Percentiles rank a stretch among this genome's conserved stretches.
These are phyloP conservation scores for Graphilbum ipis-grandicollis DNA, from an alignment of 2,329 filamentous ascomycete species.

Conservation along the genomic window DNA sequence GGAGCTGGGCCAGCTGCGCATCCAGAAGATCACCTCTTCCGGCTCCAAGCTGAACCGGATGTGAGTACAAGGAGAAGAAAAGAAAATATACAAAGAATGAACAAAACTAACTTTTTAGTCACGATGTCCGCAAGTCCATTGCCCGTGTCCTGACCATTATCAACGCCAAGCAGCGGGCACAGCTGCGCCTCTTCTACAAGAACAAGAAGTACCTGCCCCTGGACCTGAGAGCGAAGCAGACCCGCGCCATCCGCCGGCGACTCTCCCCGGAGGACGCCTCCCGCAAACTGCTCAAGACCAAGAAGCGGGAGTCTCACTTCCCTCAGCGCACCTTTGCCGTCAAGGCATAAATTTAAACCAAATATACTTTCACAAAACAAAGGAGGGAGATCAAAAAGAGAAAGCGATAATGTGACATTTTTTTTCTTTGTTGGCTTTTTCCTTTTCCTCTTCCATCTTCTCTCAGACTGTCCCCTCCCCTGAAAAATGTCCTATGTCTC, in stretches of 20 bases:
- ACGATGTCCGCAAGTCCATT: slow-evolving; percentile 99
- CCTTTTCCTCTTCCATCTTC: too few relatives aligned
- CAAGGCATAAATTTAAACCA: slow-evolving; percentile 40
- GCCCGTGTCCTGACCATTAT: slow-evolving; percentile 97
- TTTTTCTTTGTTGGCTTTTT: background rate
- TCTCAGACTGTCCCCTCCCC: too few relatives aligned
- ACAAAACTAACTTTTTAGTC: too few relatives aligned
- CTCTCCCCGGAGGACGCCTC: slow-evolving; percentile 82
- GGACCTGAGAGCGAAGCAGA: slow-evolving; percentile 97
- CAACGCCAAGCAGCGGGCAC: slow-evolving; percentile 97
- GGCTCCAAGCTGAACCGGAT: slow-evolving; percentile 95
- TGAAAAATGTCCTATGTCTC: too few relatives aligned
- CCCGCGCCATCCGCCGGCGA: slow-evolving; percentile 90
- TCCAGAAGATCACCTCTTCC: slow-evolving; percentile 95
- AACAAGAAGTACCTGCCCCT: slow-evolving; percentile 99
- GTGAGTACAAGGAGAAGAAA: too few relatives aligned
- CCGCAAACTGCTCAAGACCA: slow-evolving; percentile 78
- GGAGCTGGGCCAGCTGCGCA: slow-evolving; percentile 89
- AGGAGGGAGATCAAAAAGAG: too few relatives aligned
- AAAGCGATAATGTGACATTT: background rate
- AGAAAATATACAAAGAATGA: too few relatives aligned
- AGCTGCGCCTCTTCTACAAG: slow-evolving; percentile 99
- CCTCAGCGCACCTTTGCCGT: slow-evolving; percentile 97
- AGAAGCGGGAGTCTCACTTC: slow-evolving; percentile 93
- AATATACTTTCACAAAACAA: background rate